These are phyloP conservation scores for Sarocladium strictum DNA, from an alignment of 2,329 filamentous ascomycete genomes.

Conservation along the genomic window DNA sequence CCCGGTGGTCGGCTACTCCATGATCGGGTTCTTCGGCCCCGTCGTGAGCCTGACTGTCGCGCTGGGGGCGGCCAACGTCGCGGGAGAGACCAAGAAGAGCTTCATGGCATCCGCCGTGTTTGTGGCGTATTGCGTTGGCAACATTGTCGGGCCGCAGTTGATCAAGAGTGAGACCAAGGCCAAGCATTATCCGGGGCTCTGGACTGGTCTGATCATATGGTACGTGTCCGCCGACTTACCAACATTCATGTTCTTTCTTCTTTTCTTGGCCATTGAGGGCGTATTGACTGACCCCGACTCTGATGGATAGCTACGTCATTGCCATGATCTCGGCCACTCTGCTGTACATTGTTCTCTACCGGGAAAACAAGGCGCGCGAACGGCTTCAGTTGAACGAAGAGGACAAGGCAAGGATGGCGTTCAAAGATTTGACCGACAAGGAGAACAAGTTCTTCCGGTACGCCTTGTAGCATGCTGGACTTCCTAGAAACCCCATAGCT, in stretches of 20 bases:
- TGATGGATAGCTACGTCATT: slow-evolving; percentile 54
- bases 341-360: slow-evolving; percentile 53
- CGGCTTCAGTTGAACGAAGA: slow-evolving; percentile 44
- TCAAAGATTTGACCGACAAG: slow-evolving; percentile 63
- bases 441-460: slow-evolving; percentile 64
- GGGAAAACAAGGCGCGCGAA: slow-evolving; percentile 51
- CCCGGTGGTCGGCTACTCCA: slow-evolving; percentile 49
- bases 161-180: slow-evolving; percentile 60
- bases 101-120: slow-evolving; percentile 70
- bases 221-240: slow-evolving; percentile 20
- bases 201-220: slow-evolving; percentile 61
- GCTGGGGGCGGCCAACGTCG: slow-evolving; percentile 52
- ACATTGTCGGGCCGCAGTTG: slow-evolving; percentile 70
- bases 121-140: slow-evolving; percentile 68
- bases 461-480: slow-evolving; percentile 16
- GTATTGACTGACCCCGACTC: slow-evolving; percentile 9
- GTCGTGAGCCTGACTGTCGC: slow-evolving; percentile 36
- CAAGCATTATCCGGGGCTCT: slow-evolving; percentile 65
- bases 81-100: slow-evolving; percentile 72
- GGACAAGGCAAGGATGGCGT: slow-evolving; percentile 59
- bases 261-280: background rate
- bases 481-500: slow-evolving; percentile 9
- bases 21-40: slow-evolving; percentile 53
- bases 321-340: slow-evolving; percentile 51
- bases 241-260: background rate